A percentile compares a stretch with the other conserved stretches of the same genome.
Evolutionary conservation across 1,284 basidiomycete genomes (phyloP).

Genomic region (Ganoderma sinense): DNA sequence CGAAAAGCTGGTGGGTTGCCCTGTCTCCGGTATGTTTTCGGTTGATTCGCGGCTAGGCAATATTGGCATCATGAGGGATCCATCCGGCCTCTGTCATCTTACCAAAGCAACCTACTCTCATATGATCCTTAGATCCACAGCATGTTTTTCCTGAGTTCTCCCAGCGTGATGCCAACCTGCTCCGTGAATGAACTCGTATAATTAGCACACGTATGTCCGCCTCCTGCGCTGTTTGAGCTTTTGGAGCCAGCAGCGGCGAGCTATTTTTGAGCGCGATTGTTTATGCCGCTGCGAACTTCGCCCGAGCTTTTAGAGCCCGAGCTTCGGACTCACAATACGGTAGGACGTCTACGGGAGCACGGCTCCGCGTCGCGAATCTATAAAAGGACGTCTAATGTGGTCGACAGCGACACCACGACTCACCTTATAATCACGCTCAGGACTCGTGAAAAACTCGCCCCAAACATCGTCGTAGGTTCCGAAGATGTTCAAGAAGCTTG

Average conservation of each 20-base stretch:
- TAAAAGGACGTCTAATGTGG: not conserved
- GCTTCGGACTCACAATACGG: not conserved
- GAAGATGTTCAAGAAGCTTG: slow-evolving; percentile 39
- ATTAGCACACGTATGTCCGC: not conserved
- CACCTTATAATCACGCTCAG: not conserved
- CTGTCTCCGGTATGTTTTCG: slow-evolving; percentile 19
- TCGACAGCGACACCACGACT: not conserved
- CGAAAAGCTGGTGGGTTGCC: not conserved
- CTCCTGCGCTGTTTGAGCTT: slow-evolving; percentile 10
- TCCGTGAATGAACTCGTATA: not conserved
- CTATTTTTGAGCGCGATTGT: slow-evolving; percentile 11
- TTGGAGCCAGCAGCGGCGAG: slow-evolving; percentile 8
- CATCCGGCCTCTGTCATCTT: not conserved
- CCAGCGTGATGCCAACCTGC: not conserved
- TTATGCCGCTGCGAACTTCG: slow-evolving; percentile 18
- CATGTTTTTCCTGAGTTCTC: slow-evolving; percentile 13
- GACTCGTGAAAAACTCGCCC: not conserved
- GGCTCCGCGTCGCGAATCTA: not conserved
- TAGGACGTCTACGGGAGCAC: not conserved
- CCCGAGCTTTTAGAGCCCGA: slow-evolving; percentile 23
- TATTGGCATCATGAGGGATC: not conserved
- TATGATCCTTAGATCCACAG: slow-evolving; percentile 22
- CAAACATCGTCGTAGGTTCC: not conserved
- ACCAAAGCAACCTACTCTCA: not conserved
- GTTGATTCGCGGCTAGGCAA: slow-evolving; percentile 16